A percentile compares a stretch with the other conserved stretches of the same genome.
Conservation (phyloP, 441 rosid genomes). For the Daphne laureola region DNA sequence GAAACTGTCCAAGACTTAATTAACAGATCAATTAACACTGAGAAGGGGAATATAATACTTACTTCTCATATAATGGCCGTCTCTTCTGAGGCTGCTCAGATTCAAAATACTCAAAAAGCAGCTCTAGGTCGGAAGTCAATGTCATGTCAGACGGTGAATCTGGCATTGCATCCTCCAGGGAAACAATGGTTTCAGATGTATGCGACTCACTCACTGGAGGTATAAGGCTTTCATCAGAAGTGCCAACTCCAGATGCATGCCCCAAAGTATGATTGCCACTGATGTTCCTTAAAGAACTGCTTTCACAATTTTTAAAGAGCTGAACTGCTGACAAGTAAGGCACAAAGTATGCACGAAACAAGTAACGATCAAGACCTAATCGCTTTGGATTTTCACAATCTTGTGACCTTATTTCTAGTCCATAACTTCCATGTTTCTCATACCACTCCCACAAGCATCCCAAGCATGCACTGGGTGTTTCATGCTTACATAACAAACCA, state of each 20-base stretch:
- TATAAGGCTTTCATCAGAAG: constrained; percentile 9
- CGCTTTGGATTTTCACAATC: constrained; percentile 32
- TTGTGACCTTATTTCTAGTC: constrained; percentile 45
- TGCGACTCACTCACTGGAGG: constrained; percentile 7
- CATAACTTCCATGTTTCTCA: constrained; percentile 43
- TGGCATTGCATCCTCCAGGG: constrained; percentile 10
- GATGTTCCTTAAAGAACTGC: constrained; percentile 5
- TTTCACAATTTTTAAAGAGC: constrained; percentile 27
- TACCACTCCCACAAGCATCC: constrained; percentile 53
- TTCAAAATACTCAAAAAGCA: constrained; percentile 52
- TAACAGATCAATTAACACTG: not conserved
- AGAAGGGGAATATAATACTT: constrained; percentile 14
- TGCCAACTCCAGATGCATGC: constrained; percentile 7
- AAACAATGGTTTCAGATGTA: constrained; percentile 15
- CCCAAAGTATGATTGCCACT: constrained; percentile 12
- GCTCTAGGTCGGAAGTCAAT: constrained; percentile 24
- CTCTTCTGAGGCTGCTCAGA: constrained; percentile 46
- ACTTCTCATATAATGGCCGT: constrained; percentile 45
- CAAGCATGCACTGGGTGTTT: constrained; percentile 31
- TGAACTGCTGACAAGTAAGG: constrained; percentile 57
- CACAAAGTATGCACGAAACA: constrained; percentile 46
- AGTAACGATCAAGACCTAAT: constrained; percentile 31
- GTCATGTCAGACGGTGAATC: constrained; percentile 16
- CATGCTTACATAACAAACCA: constrained; percentile 28
- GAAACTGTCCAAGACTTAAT: not conserved